Evolutionary conservation across 2,329 filamentous ascomycete species (phyloP), one percentile per base, ranked within the genome.

Genomic region (Chaetomium strumarium): DNA sequence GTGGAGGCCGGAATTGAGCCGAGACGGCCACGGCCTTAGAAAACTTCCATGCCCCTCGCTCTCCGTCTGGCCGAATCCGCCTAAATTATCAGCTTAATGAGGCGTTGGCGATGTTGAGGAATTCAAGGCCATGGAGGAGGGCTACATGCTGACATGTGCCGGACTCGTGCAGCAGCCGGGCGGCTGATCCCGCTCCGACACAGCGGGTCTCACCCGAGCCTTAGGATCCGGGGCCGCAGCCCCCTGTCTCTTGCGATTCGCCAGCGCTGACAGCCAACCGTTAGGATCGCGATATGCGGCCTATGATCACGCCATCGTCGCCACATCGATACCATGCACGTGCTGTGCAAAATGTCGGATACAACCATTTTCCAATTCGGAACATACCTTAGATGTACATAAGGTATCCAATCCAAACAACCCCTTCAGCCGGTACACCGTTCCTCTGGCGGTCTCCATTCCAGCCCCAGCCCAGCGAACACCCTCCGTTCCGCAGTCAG

Each of bases 401-500:
- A n/a, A n/a, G n/a, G n/a, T n/a, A n/a, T n/a, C n/a, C n/a, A n/a
- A n/a, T 24, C 24, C 24, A 24, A 24, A 24, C 4, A 24, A 24
- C 24, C 24, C 24, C 24, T 7, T 24, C 24, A 24, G 24, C 80
- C 77, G 1, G 85, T 87, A 62, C 84, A 89, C 57, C 87, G 77
- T 66, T 89, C 83, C 54, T 75, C 75, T 0, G 88, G 83, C 20
- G 75, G 73, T 51, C 82, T 76, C 77, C 81, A 90, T 43, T 77
- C 75, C 55, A 96, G 69, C 0, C 80, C 86, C 57, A 96, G 65
- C 0, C 85, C 86, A 56, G 84, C 80, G 75, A 97, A 95, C 1
- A 96, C 85, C 56, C 83, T 79, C 68, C 75, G 83, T 72, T 96
- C 91, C 6, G 90, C 88, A 59, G 86, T 84, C 64, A 82, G 71